Base-by-base conservation (phyloP, 495 filamentous ascomycete genomes). In the Collariella sp. region DNA sequence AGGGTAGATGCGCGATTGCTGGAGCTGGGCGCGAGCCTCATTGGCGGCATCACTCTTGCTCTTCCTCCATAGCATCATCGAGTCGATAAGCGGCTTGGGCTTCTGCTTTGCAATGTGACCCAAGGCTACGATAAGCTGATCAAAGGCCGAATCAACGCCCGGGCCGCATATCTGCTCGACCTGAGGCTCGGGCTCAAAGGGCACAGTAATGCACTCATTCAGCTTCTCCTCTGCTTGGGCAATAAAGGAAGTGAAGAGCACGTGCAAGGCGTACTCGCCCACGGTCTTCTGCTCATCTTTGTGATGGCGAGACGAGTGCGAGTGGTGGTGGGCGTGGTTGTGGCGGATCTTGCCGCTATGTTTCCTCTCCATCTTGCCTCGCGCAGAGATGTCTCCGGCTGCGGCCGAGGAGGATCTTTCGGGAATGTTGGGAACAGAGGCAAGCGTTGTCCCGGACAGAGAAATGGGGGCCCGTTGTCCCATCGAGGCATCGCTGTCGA, bases 51-150 rank as follows among this genome's bases (percentile, higher is more conserved):
- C 93, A 59, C 90, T 91, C 70, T 95, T 96, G 38, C 79, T 83
- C 67, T 96, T 96, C 38, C 94, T 81, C 93, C 93, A 98, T 19
- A 89, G 81, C 89, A 98, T 97, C 57, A 97, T 86, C 10, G 88
- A 88, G 69, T 97, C 91, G 59, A 98, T 95, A 50, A 98, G 69
- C n/a, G 88, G 86, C 61, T 91, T 96, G 5, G 93, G 94, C 60
- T 96, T 95, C 61, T 87, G 84, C 31, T 89, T 85, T 49, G 89
- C 88, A 63, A 99, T 95, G 67, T 91, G 89, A 22, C 93, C 93
- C 43, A 97, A 75, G 16, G 94, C 91, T 5, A 85, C 84, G 43
- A 99, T 91, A 60, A 96, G 80, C 67, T 96, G 93, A 70, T 99
- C 93, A 63, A 99, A 96, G n/a, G 79, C 81, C 5, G 84, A 77